A percentile compares a stretch with the other conserved stretches of the same genome.
Conservation (phyloP, 768 basidiomycete species). For the Boletales sp. region DNA sequence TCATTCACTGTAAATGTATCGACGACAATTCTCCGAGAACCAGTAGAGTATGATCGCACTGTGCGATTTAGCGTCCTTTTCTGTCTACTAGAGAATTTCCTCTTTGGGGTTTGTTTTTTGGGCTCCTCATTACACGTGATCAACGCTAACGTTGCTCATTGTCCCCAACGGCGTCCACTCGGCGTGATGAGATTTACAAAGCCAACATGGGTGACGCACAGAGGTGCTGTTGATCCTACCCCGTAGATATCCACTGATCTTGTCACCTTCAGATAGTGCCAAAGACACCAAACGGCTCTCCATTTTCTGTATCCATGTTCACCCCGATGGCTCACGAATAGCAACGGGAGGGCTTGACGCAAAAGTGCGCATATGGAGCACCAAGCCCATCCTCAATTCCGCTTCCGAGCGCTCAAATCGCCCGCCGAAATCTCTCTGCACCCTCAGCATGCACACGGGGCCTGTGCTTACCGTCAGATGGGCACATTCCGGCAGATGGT, state of each 20-base stretch:
- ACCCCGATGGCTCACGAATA: slow-evolving; percentile 92
- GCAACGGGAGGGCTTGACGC: slow-evolving; percentile 98
- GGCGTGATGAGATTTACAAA: slow-evolving; percentile 78
- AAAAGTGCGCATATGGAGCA: slow-evolving; percentile 96
- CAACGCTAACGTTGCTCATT: too few relatives aligned
- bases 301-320: slow-evolving; percentile 91
- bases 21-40: too few relatives aligned
- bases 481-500: slow-evolving; percentile 90
- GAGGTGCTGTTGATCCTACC: slow-evolving; percentile 36
- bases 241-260: not conserved
- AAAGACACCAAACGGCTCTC: slow-evolving; percentile 66
- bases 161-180: not conserved
- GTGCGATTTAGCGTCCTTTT: too few relatives aligned
- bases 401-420: slow-evolving; percentile 62
- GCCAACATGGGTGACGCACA: slow-evolving; percentile 84
- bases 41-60: too few relatives aligned
- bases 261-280: slow-evolving; percentile 32
- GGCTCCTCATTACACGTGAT: too few relatives aligned
- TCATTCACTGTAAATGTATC: too few relatives aligned
- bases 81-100: too few relatives aligned
- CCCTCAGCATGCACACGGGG: slow-evolving; percentile 90
- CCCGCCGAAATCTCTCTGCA: slow-evolving; percentile 85
- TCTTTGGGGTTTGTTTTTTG: too few relatives aligned
- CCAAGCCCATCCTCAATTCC: slow-evolving; percentile 84
- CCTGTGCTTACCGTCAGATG: slow-evolving; percentile 89